Evolutionary conservation across 306 rosid genomes (phyloP), one percentile per base, ranked within the genome.

Genomic region (Astragalus glycyphyllos): DNA sequence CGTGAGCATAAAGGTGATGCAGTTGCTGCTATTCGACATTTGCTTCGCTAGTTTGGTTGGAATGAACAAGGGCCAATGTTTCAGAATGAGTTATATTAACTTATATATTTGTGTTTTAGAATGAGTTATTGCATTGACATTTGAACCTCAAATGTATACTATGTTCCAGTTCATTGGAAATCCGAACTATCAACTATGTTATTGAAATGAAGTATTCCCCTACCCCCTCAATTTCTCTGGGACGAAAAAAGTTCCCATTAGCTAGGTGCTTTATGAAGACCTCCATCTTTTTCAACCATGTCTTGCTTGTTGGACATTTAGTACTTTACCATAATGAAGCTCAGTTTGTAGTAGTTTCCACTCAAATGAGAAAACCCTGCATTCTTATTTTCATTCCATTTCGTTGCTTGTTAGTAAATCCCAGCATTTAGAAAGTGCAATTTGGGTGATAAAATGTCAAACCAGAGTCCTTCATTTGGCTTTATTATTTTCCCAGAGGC

Each of bases 1-100:
- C 86, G 96, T 8, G 99, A 94, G 77, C 99, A 94, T 86, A 89
- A 91, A 80, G 96, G 99, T 32, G 96, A 94, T 74, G 97, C 98
- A 0, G 98, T 90, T 80, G 95, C 98, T 79, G 98, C 97, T 66
- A 86, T 94, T 75, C 77, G 95, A 44, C 82, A 89, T 65, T 86
- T 90, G 84, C 97, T 94, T 71, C 87, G 38, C 68, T 90, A 65
- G 53, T 38, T 32, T 34, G 44, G 50, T 46, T 20, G 45, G 64
- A 76, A 50, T 4, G 40, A 76, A 35, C 55, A 20, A 58, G 7
- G 42, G 35, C 31, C 32, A 63, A 14, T 56, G 55, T 66, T 77
- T 65, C 58, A 20, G 53, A 71, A 38, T 35, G 48, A 60, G 10
- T 50, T 46, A 14, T 37, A 37, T 17, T 44, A 44, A 26, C 57